Conservation (phyloP, 1,284 basidiomycete genomes). For the Puccinia horiana region DNA sequence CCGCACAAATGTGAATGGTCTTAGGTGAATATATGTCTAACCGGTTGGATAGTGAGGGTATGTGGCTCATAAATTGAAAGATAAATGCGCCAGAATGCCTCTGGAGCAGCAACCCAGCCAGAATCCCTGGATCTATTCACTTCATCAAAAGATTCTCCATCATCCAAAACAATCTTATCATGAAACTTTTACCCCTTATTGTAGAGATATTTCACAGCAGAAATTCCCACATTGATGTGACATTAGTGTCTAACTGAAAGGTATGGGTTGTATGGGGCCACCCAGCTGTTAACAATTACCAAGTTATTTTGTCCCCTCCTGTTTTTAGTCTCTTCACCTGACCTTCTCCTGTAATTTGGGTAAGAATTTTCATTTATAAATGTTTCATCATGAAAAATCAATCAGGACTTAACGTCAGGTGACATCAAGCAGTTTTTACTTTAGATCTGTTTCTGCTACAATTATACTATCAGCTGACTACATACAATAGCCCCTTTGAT, state of each 20-base stretch:
- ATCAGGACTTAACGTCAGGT: too few relatives aligned
- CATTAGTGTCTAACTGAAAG: background rate
- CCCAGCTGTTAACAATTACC: background rate
- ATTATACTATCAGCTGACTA: too few relatives aligned
- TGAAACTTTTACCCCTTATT: slow-evolving; percentile 23
- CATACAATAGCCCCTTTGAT: too few relatives aligned
- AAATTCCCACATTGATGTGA: slow-evolving; percentile 29
- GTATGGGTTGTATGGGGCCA: slow-evolving; percentile 20
- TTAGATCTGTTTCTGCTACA: too few relatives aligned
- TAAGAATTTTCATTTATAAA: background rate
- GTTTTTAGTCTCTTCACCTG: background rate
- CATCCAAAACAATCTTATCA: background rate
- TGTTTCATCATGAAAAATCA: background rate
- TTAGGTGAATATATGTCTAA: background rate
- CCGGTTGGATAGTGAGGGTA: background rate
- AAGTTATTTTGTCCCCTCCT: background rate
- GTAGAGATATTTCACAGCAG: slow-evolving; percentile 26
- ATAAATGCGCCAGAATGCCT: background rate
- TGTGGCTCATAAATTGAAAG: background rate
- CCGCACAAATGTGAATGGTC: too few relatives aligned
- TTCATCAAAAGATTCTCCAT: background rate
- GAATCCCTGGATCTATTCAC: background rate
- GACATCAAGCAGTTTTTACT: too few relatives aligned
- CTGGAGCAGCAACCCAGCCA: background rate
- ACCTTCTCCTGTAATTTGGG: background rate